Evolutionary conservation across 441 rosid genomes (phyloP), one percentile per base, ranked within the genome.

Genomic region (Geranium incanum): DNA sequence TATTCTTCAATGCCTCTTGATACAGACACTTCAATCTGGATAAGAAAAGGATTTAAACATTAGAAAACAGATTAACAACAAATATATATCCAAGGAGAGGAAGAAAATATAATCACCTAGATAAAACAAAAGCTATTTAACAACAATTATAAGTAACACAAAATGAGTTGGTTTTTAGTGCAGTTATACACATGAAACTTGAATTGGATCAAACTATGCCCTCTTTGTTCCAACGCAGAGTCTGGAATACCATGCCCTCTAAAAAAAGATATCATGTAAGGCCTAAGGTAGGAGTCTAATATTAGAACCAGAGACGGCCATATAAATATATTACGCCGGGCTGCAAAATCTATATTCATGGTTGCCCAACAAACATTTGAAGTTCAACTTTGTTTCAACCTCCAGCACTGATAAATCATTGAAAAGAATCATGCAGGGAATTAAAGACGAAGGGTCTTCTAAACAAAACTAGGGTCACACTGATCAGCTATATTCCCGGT

Each of bases 321-420:
- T 50, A 50, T 50, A 50, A 12, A 62, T 9, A 21, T 9, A 62
- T 36, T 19, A 62, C 23, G 36, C 12, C 13, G 37, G 66, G 69
- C 68, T 64, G 69, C 70, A 74, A 78, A 66, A 64, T 68, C 63
- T 21, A 69, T 66, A 60, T 63, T 74, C 75, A 74, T 13, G 74
- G 82, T 85, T 84, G 87, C 79, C 83, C 81, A 86, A 80, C 88
- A 80, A 85, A 78, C 78, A 81, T 70, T 5, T 43, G 39, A 80
- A 76, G 83, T 85, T 81, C 85, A 76, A 76, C 76, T 77, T 77
- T 73, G 74, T 78, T 75, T 78, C 68, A 73, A 82, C 74, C 82
- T 43, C 78, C 76, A 64, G 16, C 6, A 71, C 66, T 48, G 67
- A 57, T 65, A 48, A 66, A 41, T 41, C 71, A 74, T 64, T 65